phyloP scores from a whole-genome alignment of 2,329 filamentous ascomycete species.

The Gyromitra esculenta region DNA sequence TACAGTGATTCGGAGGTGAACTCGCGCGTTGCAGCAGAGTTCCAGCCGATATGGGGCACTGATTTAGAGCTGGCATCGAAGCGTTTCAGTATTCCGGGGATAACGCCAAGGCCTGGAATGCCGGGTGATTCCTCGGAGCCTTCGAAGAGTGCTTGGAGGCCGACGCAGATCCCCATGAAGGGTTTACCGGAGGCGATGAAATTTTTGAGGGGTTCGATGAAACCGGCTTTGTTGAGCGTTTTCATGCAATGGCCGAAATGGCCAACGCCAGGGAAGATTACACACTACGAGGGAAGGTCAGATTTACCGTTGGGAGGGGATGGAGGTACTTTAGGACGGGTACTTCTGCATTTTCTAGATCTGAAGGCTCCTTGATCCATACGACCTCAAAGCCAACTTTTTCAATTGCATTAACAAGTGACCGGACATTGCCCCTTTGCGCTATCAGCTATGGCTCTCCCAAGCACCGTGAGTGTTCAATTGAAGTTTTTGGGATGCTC shows the following conservation, averaged over 20 bases:
- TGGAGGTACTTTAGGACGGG: constrained; percentile 55
- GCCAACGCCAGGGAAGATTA: constrained; percentile 95
- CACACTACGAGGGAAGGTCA: constrained; percentile 52
- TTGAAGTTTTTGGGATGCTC: constrained; percentile 7
- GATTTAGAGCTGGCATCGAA: constrained; percentile 83
- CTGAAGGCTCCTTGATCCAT: constrained; percentile 86
- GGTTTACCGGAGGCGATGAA: constrained; percentile 93
- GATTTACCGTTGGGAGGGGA: constrained; percentile 8
- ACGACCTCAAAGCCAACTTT: constrained; percentile 92
- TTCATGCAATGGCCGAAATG: constrained; percentile 96
- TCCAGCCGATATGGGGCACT: constrained; percentile 99
- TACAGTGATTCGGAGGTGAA: constrained; percentile 71
- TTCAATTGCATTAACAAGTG: constrained; percentile 96
- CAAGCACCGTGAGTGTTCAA: too few species aligned
- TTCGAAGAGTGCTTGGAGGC: constrained; percentile 87
- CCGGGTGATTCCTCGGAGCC: constrained; percentile 80
- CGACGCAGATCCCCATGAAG: constrained; percentile 98
- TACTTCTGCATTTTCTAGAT: constrained; percentile 86
- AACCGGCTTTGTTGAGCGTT: constrained; percentile 83
- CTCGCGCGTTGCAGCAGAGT: constrained; percentile 75
- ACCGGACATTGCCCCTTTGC: constrained; percentile 82
- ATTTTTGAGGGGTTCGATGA: constrained; percentile 79
- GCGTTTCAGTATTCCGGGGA: constrained; percentile 75
- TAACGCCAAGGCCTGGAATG: constrained; percentile 77
- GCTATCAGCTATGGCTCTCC: background rate